A percentile compares a stretch with the other conserved stretches of the same genome.
Evolutionary conservation across 2,329 filamentous ascomycete species (phyloP).

Genomic region (Claviceps digitariae): DNA sequence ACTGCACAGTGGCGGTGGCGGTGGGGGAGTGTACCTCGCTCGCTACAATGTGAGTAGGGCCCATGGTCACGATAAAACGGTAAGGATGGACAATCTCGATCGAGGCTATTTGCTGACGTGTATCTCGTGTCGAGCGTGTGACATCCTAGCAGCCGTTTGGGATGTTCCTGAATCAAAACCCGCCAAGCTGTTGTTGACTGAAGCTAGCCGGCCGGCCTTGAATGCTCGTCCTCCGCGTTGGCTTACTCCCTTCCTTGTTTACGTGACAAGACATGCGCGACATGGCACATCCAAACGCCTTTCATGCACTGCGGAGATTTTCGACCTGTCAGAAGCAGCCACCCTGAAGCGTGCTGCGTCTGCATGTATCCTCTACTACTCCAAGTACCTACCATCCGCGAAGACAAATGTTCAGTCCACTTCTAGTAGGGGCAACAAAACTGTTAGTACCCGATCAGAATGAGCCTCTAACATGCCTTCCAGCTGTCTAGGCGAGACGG

Average conservation of each 20-base stretch:
- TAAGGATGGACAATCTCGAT: no score
- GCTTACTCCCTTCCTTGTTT: neutral
- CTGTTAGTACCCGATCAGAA: no score
- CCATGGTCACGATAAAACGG: neutral
- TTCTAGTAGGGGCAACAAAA: no score
- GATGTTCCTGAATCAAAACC: neutral
- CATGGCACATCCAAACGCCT: neutral
- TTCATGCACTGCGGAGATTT: neutral
- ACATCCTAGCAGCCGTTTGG: neutral
- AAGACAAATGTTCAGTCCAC: neutral
- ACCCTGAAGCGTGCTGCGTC: neutral
- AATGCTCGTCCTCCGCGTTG: neutral
- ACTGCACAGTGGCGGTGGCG: neutral
- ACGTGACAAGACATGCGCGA: neutral
- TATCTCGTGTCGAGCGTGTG: neutral
- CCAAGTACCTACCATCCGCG: neutral
- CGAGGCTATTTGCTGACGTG: neutral
- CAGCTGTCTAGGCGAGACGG: neutral
- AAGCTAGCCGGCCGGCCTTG: neutral
- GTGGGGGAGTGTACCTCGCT: neutral
- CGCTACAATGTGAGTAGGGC: neutral
- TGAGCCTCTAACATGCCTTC: no score
- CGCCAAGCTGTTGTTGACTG: neutral
- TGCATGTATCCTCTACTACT: neutral
- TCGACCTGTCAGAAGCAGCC: neutral